These are phyloP conservation scores for Euphorbia neoarborescens DNA, from an alignment of 441 rosid species.

Conservation along the genomic window DNA sequence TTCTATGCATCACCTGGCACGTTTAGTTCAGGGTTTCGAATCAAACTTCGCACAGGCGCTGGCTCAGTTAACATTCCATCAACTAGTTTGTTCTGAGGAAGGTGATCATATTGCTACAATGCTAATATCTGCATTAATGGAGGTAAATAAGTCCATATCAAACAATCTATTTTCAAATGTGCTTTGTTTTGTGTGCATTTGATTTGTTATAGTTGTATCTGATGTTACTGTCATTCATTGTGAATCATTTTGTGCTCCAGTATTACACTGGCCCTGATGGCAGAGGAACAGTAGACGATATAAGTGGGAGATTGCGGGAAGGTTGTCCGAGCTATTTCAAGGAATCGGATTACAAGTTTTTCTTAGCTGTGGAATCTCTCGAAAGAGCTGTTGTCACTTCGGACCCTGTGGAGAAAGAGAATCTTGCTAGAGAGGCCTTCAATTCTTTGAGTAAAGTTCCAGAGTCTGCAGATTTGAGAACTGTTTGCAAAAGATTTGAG, in stretches of 20 bases:
- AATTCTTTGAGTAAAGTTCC: slow-evolving; percentile 78
- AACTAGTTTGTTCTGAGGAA: slow-evolving; percentile 88
- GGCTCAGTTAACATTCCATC: slow-evolving; percentile 80
- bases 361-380: slow-evolving; percentile 94
- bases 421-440: slow-evolving; percentile 87
- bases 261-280: slow-evolving; percentile 92
- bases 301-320: slow-evolving; percentile 68
- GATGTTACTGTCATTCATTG: slow-evolving; percentile 13
- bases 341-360: slow-evolving; percentile 94
- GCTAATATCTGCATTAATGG: slow-evolving; percentile 79
- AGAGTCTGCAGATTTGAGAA: slow-evolving; percentile 81
- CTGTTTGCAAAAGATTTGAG: slow-evolving; percentile 95
- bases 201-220: slow-evolving; percentile 11
- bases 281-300: slow-evolving; percentile 93
- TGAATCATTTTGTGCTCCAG: slow-evolving; percentile 40
- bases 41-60: slow-evolving; percentile 48
- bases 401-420: slow-evolving; percentile 66
- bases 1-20: slow-evolving; percentile 74
- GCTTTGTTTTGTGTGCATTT: neutral
- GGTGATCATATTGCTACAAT: slow-evolving; percentile 84
- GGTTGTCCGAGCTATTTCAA: slow-evolving; percentile 97
- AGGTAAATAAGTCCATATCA: slow-evolving; percentile 41
- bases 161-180: slow-evolving; percentile 7
- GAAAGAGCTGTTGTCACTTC: slow-evolving; percentile 69
- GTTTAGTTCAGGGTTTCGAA: slow-evolving; percentile 81